These are phyloP conservation scores for Triticum turgidum DNA, from an alignment of 176 grass and related monocot species.

Conservation along the genomic window DNA sequence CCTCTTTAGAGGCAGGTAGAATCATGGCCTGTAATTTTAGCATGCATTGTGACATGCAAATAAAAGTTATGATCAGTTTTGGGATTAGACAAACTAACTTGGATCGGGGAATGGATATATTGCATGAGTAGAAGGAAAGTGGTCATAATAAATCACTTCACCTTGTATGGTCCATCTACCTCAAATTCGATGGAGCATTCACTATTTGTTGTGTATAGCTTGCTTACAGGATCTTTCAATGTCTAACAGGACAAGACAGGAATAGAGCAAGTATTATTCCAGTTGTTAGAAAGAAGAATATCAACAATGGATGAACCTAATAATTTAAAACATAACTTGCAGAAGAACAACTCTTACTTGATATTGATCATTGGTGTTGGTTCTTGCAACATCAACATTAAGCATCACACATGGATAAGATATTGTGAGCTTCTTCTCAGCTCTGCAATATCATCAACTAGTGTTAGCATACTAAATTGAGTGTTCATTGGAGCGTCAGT, in stretches of 20 bases:
- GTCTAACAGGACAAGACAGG: conserved; percentile 53
- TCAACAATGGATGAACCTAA: conserved; percentile 7
- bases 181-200: conserved; percentile 99
- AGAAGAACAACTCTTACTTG: conserved; percentile 60
- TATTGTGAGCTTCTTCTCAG: conserved; percentile 81
- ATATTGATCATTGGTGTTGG: conserved; percentile 98
- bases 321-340: conserved; percentile 24
- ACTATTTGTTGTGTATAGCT: conserved; percentile 82
- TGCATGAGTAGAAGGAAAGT: conserved; percentile 5
- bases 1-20: conserved; percentile 96
- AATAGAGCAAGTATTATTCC: conserved; percentile 12
- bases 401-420: conserved; percentile 98
- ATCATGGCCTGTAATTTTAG: conserved; percentile 78
- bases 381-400: conserved; percentile 92
- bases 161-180: conserved; percentile 98
- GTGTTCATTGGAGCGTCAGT: conserved; percentile 20
- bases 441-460: conserved; percentile 58
- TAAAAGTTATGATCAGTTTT: conserved; percentile 16
- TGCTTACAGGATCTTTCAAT: conserved; percentile 73
- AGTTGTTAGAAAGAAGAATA: conserved; percentile 18
- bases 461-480: conserved; percentile 23
- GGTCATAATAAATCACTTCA: conserved; percentile 36
- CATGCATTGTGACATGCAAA: conserved; percentile 25
- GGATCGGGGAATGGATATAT: conserved; percentile 8
- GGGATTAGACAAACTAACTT: neutral